A percentile compares a stretch with the other conserved stretches of the same genome.
phyloP scores from a whole-genome alignment of 805 yeast species.

The Kregervanrija pseudodelftensis region DNA sequence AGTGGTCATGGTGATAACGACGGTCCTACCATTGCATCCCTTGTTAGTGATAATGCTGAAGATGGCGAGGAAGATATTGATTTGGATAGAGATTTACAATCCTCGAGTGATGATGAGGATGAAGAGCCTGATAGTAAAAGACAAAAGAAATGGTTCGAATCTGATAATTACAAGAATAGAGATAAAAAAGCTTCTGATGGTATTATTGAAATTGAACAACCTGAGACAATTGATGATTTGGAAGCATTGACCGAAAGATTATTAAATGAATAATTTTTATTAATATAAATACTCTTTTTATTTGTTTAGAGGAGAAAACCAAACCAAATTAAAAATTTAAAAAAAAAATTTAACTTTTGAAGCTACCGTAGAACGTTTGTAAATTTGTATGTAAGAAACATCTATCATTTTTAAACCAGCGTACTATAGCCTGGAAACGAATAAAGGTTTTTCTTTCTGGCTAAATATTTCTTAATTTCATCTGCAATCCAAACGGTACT shows the following conservation, averaged over 20 bases:
- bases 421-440: conserved; percentile 21
- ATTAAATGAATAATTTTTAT: conserved; percentile 6
- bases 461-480: conserved; percentile 62
- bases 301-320: background rate
- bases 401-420: conserved; percentile 16
- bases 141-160: conserved; percentile 45
- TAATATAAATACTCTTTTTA: background rate
- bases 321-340: background rate
- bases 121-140: conserved; percentile 26
- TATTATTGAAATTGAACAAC: conserved; percentile 74
- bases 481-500: conserved; percentile 83
- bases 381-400: background rate
- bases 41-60: conserved; percentile 16
- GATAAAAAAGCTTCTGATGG: conserved; percentile 23
- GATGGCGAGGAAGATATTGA: conserved; percentile 12
- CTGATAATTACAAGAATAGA: conserved; percentile 20
- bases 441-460: conserved; percentile 12
- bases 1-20: conserved; percentile 27
- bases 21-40: conserved; percentile 21
- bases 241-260: conserved; percentile 72
- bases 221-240: conserved; percentile 86
- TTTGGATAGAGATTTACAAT: conserved; percentile 7
- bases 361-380: background rate
- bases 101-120: conserved; percentile 24
- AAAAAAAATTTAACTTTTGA: background rate